phyloP scores from a whole-genome alignment of 1,139 yeast species.

The Kurtzmaniella quercitrusa region DNA sequence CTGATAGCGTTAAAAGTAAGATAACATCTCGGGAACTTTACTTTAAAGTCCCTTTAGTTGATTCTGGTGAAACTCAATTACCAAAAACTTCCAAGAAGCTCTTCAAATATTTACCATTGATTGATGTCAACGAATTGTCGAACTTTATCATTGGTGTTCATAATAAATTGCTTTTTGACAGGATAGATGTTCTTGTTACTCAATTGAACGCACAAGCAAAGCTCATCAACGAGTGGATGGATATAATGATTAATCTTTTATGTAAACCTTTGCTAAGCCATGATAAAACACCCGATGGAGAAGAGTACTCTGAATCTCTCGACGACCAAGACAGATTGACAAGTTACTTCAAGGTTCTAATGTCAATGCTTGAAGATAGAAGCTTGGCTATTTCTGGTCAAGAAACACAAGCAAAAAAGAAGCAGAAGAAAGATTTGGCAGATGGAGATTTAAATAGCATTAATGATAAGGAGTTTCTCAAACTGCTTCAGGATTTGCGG shows the following conservation, averaged over 20 bases:
- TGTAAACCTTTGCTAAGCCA: slow-evolving; percentile 41
- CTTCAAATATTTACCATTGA: slow-evolving; percentile 27
- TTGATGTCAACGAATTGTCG: slow-evolving; percentile 15
- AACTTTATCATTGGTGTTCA: slow-evolving; percentile 19
- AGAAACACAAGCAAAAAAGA: slow-evolving; percentile 18
- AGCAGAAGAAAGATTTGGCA: slow-evolving; percentile 23
- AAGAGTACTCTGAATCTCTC: slow-evolving; percentile 71
- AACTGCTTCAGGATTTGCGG: slow-evolving; percentile 28
- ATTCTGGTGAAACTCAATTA: slow-evolving; percentile 27
- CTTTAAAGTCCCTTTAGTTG: slow-evolving; percentile 14
- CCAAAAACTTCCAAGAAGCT: slow-evolving; percentile 36
- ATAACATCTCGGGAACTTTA: slow-evolving; percentile 23
- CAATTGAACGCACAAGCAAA: slow-evolving; percentile 56
- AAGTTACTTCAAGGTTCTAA: slow-evolving; percentile 58
- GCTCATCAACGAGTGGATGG: slow-evolving; percentile 53
- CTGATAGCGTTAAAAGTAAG: slow-evolving; percentile 20
- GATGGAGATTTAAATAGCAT: slow-evolving; percentile 21
- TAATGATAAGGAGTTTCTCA: slow-evolving; percentile 23
- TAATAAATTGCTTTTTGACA: slow-evolving; percentile 17
- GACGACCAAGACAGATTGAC: slow-evolving; percentile 70
- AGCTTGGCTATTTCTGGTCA: slow-evolving; percentile 24
- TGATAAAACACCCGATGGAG: slow-evolving; percentile 59
- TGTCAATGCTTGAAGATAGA: slow-evolving; percentile 56
- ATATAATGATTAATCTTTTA: slow-evolving; percentile 41
- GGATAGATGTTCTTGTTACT: slow-evolving; percentile 19